Evolutionary conservation across 176 grass and related monocot species (phyloP).

Genomic region (Eleusine indica): DNA sequence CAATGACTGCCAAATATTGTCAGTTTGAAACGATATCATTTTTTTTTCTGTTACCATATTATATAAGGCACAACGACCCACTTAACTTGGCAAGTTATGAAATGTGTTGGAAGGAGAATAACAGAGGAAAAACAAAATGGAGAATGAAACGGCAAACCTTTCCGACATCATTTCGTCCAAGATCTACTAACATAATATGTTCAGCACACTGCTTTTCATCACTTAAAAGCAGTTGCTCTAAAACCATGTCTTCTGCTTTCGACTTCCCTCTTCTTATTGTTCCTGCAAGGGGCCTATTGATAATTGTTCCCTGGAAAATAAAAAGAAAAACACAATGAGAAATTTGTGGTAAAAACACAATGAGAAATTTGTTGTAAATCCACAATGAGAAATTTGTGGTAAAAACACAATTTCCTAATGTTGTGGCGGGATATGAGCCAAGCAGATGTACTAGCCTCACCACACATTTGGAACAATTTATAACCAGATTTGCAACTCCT

Average conservation of each 20-base stretch:
- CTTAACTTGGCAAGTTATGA: conserved; percentile 3
- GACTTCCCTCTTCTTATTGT: conserved; percentile 81
- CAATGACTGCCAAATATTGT: background rate
- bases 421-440: too few relatives aligned
- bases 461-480: conserved; percentile 3
- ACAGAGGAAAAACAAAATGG: background rate
- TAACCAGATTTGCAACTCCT: background rate
- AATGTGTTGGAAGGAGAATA: background rate
- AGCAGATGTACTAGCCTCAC: background rate
- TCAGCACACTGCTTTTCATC: conserved; percentile 93
- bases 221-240: conserved; percentile 72
- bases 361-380: too few relatives aligned
- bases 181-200: conserved; percentile 94
- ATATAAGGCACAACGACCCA: background rate
- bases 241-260: conserved; percentile 66
- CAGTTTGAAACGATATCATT: background rate
- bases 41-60: background rate
- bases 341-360: too few relatives aligned
- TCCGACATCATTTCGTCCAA: conserved; percentile 92
- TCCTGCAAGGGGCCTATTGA: conserved; percentile 94
- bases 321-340: background rate
- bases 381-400: too few relatives aligned
- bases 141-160: conserved; percentile 50
- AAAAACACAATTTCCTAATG: too few relatives aligned
- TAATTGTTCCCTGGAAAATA: conserved; percentile 57